phyloP scores from a whole-genome alignment of 163 green algal species.

The Chlorella variabilis region DNA sequence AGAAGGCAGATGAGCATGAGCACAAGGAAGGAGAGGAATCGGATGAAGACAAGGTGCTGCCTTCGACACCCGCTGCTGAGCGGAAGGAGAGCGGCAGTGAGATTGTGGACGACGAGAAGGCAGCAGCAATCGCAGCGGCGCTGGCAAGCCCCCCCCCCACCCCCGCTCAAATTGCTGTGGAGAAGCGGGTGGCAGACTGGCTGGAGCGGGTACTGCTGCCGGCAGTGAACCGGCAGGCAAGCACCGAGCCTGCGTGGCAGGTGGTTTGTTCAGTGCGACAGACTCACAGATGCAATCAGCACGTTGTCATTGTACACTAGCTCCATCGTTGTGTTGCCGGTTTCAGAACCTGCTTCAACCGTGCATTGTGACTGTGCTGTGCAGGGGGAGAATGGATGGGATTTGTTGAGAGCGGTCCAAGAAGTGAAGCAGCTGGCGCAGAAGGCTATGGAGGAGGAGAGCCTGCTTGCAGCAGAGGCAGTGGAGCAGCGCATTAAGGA shows the following conservation, averaged over 20 bases:
- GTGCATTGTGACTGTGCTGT: neutral
- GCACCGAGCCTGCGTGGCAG: too few species aligned
- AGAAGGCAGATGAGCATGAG: neutral
- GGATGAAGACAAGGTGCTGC: neutral
- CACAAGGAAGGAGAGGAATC: neutral
- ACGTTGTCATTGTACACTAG: too few species aligned
- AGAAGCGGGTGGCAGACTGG: constrained; percentile 63
- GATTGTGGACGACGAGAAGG: neutral
- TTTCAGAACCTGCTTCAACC: too few species aligned
- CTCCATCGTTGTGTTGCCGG: too few species aligned
- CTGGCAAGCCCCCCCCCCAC: constrained; percentile 13
- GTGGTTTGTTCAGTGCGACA: too few species aligned
- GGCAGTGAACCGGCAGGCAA: constrained; percentile 62
- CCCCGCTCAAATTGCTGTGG: constrained; percentile 22
- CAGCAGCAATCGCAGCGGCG: neutral
- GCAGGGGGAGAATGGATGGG: constrained; percentile 67
- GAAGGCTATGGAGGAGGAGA: constrained; percentile 25
- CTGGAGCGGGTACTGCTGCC: constrained; percentile 71
- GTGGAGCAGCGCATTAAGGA: constrained; percentile 53
- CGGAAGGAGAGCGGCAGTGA: too few species aligned
- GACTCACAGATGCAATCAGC: too few species aligned
- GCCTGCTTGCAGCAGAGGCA: constrained; percentile 49
- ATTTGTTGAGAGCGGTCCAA: constrained; percentile 60
- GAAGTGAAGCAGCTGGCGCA: constrained; percentile 45
- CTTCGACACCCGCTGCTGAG: neutral